phyloP scores from a whole-genome alignment of 371 early-diverging fungal genomes.

The Smittium culicis region DNA sequence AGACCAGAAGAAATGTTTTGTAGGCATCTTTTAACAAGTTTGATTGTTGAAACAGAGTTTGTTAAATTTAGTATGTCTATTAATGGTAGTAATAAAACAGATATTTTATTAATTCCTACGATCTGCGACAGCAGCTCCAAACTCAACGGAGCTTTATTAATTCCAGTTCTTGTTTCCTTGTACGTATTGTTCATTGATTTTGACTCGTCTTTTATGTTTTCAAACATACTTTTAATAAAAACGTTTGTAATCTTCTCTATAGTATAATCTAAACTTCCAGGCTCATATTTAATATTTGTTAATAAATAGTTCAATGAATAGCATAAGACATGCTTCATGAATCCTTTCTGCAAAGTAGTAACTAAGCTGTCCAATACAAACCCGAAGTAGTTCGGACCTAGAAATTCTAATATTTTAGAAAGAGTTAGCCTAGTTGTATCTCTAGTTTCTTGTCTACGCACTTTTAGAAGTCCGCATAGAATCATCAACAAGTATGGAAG shows the following conservation, averaged over 20 bases:
- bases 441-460: slow-evolving; percentile 66
- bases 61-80: not conserved
- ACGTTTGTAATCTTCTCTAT: slow-evolving; percentile 51
- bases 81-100: not conserved
- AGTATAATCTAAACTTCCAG: slow-evolving; percentile 69
- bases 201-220: slow-evolving; percentile 38
- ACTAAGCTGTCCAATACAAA: slow-evolving; percentile 77
- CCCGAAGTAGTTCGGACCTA: slow-evolving; percentile 69
- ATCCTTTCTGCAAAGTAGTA: slow-evolving; percentile 65
- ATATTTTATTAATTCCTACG: not conserved
- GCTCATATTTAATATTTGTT: slow-evolving; percentile 41
- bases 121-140: not conserved
- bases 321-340: slow-evolving; percentile 81
- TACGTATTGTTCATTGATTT: not conserved
- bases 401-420: slow-evolving; percentile 61
- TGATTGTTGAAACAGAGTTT: not conserved
- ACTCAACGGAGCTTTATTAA: not conserved
- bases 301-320: slow-evolving; percentile 75
- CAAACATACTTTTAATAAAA: slow-evolving; percentile 79
- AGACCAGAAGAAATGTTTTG: not conserved
- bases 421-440: slow-evolving; percentile 75
- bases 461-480: slow-evolving; percentile 71
- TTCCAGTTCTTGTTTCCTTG: not conserved
- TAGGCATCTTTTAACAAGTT: not conserved
- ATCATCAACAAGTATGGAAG: slow-evolving; percentile 72